Evolutionary conservation across 2,329 filamentous ascomycete genomes (phyloP), one percentile per base, ranked within the genome.

Genomic region (Neofusicoccum kwambonambiense): DNA sequence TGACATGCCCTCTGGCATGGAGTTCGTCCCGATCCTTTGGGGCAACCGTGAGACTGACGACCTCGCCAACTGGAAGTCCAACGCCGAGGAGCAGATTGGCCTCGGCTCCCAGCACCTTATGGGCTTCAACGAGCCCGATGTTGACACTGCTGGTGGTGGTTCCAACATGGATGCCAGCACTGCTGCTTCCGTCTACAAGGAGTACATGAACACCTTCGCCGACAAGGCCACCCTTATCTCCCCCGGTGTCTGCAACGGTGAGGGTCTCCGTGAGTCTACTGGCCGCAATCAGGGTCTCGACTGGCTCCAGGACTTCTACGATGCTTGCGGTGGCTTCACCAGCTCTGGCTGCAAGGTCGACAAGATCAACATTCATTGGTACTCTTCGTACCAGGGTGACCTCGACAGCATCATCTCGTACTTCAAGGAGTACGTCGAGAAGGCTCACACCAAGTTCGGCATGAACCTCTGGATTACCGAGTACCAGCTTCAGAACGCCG

Each of bases 91-190:
- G 15, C 85, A 86, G 67, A 83, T 90, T 67, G 70, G 75, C 58
- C 74, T 74, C 12, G 89, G 88, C 64, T 78, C 83, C 68, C 84
- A 81, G 67, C 80, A 83, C 70, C 75, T 91, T 64, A 82, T 91
- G 72, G 82, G 83, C 75, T 90, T 90, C 84, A 92, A 92, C 82
- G 89, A 92, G 82, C 87, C 87, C 51, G 89, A 92, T 75, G 82
- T 83, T 67, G 69, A 70, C 12, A 73, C 73, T n/a, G 88, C 91
- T 78, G 69, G 69, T 13, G 74, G 74, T 19, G 89, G 91, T 79
- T 79, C 86, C 70, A 85, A 88, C 80, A 67, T 89, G 74, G 74
- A 76, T 27, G 78, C 86, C n/a, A 70, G 70, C 5, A 73, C 71
- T 1, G 87, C 87, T 44, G 87, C 86, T n/a, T 44, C 74, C 1